phyloP scores from a whole-genome alignment of 2,329 filamentous ascomycete genomes.

The Davidsoniella eucalypti region DNA sequence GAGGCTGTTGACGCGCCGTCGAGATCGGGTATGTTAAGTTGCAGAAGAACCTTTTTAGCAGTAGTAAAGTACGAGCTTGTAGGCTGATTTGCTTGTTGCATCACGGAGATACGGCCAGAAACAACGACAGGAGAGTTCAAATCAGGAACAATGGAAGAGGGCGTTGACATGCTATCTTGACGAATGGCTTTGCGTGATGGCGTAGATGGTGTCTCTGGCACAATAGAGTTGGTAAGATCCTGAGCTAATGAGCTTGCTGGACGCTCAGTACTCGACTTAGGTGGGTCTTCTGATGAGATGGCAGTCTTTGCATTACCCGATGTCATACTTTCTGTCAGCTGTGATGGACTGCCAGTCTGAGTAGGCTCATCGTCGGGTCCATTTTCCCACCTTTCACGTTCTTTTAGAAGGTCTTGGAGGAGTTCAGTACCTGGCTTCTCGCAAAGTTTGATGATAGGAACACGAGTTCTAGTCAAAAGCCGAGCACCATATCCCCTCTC shows the following conservation, averaged over 20 bases:
- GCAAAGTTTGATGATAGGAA: constrained; percentile 80
- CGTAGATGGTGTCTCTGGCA: no score
- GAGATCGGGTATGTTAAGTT: constrained; percentile 4
- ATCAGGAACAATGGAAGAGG: not conserved
- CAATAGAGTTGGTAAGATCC: no score
- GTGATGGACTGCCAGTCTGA: no score
- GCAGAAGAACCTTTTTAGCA: constrained; percentile 8
- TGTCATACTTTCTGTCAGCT: not conserved
- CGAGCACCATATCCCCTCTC: constrained; percentile 58
- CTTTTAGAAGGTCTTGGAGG: constrained; percentile 41
- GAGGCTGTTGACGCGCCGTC: not conserved
- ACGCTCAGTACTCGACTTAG: not conserved
- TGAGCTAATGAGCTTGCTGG: not conserved
- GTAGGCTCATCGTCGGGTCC: constrained; percentile 20
- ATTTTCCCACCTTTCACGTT: constrained; percentile 56
- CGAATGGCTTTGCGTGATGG: not conserved
- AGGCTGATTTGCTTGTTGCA: constrained; percentile 7
- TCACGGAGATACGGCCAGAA: constrained; percentile 5
- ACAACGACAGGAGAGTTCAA: constrained; percentile 1
- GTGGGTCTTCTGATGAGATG: not conserved
- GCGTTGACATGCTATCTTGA: not conserved
- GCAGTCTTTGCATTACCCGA: not conserved
- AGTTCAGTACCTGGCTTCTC: constrained; percentile 49
- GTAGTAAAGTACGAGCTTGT: constrained; percentile 11
- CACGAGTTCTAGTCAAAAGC: constrained; percentile 59